A percentile compares a stretch with the other conserved stretches of the same genome.
phyloP scores from a whole-genome alignment of 305 asterid species.

The Fraxinus platypoda region DNA sequence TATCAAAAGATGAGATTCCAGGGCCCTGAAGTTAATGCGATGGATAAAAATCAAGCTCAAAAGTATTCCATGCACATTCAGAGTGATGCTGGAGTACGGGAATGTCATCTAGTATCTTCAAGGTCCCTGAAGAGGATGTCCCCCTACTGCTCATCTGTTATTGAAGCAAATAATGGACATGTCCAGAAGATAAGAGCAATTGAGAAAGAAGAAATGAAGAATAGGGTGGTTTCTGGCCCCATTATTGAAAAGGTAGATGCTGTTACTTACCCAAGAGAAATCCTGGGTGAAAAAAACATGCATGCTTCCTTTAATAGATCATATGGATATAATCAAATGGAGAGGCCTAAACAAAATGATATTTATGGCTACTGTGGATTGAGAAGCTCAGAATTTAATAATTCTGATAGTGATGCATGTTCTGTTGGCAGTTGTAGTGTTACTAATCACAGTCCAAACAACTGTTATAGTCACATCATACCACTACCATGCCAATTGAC shows the following conservation, averaged over 20 bases:
- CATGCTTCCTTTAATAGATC: conserved; percentile 48
- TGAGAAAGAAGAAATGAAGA: conserved; percentile 44
- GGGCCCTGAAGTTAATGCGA: conserved; percentile 30
- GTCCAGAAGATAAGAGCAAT: conserved; percentile 43
- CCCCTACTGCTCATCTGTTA: conserved; percentile 39
- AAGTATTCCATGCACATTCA: conserved; percentile 17
- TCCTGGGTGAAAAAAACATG: conserved; percentile 49
- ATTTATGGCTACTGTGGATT: conserved; percentile 33
- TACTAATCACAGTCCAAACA: conserved; percentile 25
- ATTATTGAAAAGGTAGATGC: conserved; percentile 60
- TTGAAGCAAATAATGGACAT: conserved; percentile 42
- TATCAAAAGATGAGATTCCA: conserved; percentile 33
- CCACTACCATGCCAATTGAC: conserved; percentile 37
- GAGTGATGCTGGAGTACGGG: conserved; percentile 26
- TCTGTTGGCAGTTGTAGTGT: conserved; percentile 62
- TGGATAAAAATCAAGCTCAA: conserved; percentile 32
- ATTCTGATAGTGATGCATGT: conserved; percentile 41
- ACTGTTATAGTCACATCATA: conserved; percentile 14
- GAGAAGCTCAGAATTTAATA: conserved; percentile 30
- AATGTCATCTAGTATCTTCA: conserved; percentile 40
- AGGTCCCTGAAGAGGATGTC: conserved; percentile 57
- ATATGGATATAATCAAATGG: conserved; percentile 43
- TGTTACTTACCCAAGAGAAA: conserved; percentile 58
- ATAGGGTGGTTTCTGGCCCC: conserved; percentile 30
- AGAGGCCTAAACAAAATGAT: conserved; percentile 31